Base-by-base conservation (phyloP, 371 early-diverging fungal genomes). In the Haplosporangium sp. region DNA sequence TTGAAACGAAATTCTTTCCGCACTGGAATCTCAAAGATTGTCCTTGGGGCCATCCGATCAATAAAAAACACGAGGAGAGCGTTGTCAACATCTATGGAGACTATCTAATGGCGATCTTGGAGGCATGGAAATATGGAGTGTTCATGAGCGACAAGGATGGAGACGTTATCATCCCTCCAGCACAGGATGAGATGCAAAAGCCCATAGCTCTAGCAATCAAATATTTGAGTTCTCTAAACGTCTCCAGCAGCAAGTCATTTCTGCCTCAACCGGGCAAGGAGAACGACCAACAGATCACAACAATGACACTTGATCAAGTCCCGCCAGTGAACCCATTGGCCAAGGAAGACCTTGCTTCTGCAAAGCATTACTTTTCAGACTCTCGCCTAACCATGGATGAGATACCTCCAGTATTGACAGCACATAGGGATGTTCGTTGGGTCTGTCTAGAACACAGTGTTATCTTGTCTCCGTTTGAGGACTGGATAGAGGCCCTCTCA, bases 41-140 rank as follows among this genome's bases (percentile, higher is more conserved):
- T 6, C 63, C 50, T 17, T 62, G 20, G 59, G 68, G 66, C 1
- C 67, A 65, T 47, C 45, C 61, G n/a, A 50, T 66, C 40, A 53
- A 35, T 15, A 60, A 35, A 34, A 42, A 37, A 40, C 39, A 34
- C 13, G 53, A 65, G 55, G 44, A 35, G 0, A 45, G 59, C 6
- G 35, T 71, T 10, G 35, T 71, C 35, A 48, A 64, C 0, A 20
- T 38, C 19, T 69, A 66, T 47, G 70, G 70, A 2, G 38, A 48
- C 5, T 78, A 69, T 53, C 58, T 73, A 44, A 63, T 70, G 64
- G 73, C 58, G n/a, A 53, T 73, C 34, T 38, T 72, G 17, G 78
- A 78, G 63, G 69, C 65, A 57, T 55, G 69, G 19, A 52, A 55
- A 34, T 64, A 52, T 48, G 78, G 78, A 4, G 66, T 70, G 3